phyloP scores from a whole-genome alignment of 2,329 filamentous ascomycete genomes.

The Didymella pinodella region DNA sequence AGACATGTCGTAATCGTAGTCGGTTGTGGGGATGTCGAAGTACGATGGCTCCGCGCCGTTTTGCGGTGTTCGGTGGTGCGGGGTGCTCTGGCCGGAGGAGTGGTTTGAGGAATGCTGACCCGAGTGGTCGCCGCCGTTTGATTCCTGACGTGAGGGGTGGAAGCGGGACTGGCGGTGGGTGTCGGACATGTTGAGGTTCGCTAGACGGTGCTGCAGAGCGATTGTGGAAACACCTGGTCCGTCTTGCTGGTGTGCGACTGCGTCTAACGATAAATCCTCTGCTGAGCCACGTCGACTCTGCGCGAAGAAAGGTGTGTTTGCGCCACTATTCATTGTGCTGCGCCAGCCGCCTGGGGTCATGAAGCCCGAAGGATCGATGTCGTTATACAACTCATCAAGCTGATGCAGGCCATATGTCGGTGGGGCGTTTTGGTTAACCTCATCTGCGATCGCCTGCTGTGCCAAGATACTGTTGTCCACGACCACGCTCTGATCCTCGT shows the following conservation, averaged over 20 bases:
- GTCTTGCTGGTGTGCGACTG: constrained; percentile 41
- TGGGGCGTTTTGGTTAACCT: constrained; percentile 75
- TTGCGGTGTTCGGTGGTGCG: constrained; percentile 37
- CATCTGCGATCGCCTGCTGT: constrained; percentile 58
- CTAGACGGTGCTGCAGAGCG: constrained; percentile 74
- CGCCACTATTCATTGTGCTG: constrained; percentile 62
- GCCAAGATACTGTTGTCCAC: constrained; percentile 51
- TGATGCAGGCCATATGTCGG: constrained; percentile 91
- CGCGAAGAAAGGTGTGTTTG: constrained; percentile 81
- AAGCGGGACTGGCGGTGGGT: constrained; percentile 43
- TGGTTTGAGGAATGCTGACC: constrained; percentile 37
- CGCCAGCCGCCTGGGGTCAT: constrained; percentile 72
- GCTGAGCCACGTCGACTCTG: constrained; percentile 75
- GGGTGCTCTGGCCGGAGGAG: constrained; percentile 49
- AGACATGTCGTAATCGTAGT: constrained; percentile 54
- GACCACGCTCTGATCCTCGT: constrained; percentile 80
- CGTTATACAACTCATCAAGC: constrained; percentile 89
- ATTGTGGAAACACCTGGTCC: constrained; percentile 61
- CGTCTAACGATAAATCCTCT: constrained; percentile 76
- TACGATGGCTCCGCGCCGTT: constrained; percentile 34
- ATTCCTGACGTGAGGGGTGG: constrained; percentile 27
- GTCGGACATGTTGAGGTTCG: constrained; percentile 56
- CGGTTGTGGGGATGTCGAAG: constrained; percentile 32
- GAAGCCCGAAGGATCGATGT: constrained; percentile 81
- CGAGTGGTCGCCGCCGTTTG: constrained; percentile 10